Evolutionary conservation across 108 stramenopile species (phyloP), one percentile per base, ranked within the genome.

Genomic region (Parietichytrium sp.): DNA sequence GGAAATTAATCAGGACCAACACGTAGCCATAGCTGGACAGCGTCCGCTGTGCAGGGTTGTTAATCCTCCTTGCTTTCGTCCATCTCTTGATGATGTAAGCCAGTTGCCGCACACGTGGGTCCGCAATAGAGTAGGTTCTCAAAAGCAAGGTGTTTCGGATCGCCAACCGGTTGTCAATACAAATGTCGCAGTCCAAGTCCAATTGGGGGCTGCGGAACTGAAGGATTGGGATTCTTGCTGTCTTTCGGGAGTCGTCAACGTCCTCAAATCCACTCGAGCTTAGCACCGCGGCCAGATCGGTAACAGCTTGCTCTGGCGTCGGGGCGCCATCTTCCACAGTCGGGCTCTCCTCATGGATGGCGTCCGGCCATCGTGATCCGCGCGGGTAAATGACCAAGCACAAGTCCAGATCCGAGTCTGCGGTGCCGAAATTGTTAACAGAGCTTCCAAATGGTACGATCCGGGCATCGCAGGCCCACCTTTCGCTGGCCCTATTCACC

Each of bases 21-120:
- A 98, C 89, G 89, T 96, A 99, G 3, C 96, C 98, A 84, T 99
- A 99, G 55, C 93, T 93, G 84, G 92, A 93, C 80, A 98, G 88
- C 23, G 97, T 98, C 54, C 96, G 95, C 49, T 93, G 90, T 33
- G 92, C 88, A 45, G 98, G 96, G 54, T 93, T 90, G 91, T 98
- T 98, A 31, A 99, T 96, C 72, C 92, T 90, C 31, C 97, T 87
- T 31, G 83, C 89, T 86, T 96, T 97, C 27, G 96, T 95, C 96
- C 96, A 97, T 20, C 92, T 88, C 84, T 99, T 99, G 82, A 99
- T 90, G 38, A 95, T 90, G 72, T 93, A 92, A 51, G 95, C 97
- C 53, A 99, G 87, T 26, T 90, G 89, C 26, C 94, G 92, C 20
- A 93, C 89, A 4, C 90, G 89, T 7, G 90, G 91, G 50, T 93